phyloP scores from a whole-genome alignment of 2,329 filamentous ascomycete genomes.

The Talaromyces funiculosus region DNA sequence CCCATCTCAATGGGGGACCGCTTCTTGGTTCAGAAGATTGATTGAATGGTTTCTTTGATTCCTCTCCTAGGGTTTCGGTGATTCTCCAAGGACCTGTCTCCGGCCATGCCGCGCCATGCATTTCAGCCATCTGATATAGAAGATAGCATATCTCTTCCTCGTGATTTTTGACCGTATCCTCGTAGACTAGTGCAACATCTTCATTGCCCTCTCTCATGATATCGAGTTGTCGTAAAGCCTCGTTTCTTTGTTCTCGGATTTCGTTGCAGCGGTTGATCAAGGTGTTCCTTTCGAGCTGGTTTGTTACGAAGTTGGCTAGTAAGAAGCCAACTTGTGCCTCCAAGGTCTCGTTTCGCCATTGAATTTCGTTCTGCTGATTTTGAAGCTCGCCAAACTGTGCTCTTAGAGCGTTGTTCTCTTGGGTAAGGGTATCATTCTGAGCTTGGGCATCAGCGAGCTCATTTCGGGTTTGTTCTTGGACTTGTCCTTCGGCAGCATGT shows the following conservation, averaged over 20 bases:
- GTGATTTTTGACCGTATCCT: neutral
- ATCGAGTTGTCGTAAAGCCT: neutral
- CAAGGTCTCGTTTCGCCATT: neutral
- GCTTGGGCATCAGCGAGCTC: neutral
- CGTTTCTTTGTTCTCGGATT: no score
- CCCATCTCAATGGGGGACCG: neutral
- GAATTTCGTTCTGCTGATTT: neutral
- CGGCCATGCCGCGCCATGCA: neutral
- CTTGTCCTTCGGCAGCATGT: neutral
- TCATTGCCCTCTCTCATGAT: neutral
- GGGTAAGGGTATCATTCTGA: neutral
- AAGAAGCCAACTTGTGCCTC: neutral
- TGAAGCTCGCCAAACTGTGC: neutral
- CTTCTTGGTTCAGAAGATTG: neutral
- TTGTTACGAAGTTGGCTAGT: neutral
- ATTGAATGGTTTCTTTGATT: neutral
- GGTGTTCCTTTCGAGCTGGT: neutral
- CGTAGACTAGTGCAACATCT: neutral
- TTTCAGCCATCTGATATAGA: neutral
- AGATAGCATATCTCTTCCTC: neutral
- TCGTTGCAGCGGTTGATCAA: neutral
- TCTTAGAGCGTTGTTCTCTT: neutral
- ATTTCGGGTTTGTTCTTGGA: no score
- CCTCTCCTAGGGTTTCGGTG: neutral
- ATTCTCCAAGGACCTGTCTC: neutral